These are phyloP conservation scores for Xylariaceae sp. DNA, from an alignment of 2,329 filamentous ascomycete species.

Conservation along the genomic window DNA sequence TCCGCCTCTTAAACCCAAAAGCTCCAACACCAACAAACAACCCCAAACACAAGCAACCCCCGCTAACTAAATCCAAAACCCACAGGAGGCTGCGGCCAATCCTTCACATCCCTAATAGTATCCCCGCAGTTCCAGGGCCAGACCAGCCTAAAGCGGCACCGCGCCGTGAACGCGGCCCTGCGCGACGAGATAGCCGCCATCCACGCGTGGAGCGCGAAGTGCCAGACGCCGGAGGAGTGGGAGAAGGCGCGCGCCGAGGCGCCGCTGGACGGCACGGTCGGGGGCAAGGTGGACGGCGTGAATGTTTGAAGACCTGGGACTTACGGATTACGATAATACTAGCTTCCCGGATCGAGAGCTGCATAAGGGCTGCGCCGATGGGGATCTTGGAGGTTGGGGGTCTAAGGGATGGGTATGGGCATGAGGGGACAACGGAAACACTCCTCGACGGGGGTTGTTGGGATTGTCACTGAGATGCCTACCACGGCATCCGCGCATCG, in stretches of 20 bases:
- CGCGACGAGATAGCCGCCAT: slow-evolving; percentile 86
- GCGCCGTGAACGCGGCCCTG: slow-evolving; percentile 76
- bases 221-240: slow-evolving; percentile 88
- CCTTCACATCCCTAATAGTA: slow-evolving; percentile 56
- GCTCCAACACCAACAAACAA: not conserved
- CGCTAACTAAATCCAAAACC: not conserved
- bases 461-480: not conserved
- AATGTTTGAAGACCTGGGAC: slow-evolving; percentile 25
- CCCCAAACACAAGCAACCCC: not conserved
- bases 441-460: not conserved
- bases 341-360: not conserved
- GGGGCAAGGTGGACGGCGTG: slow-evolving; percentile 41
- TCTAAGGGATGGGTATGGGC: not conserved
- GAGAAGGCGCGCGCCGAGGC: slow-evolving; percentile 54
- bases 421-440: not conserved
- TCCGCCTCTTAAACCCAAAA: not conserved
- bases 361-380: not conserved
- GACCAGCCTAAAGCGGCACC: slow-evolving; percentile 76
- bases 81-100: slow-evolving; percentile 57
- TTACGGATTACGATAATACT: not conserved
- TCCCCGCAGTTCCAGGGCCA: slow-evolving; percentile 67
- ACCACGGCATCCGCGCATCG: not conserved
- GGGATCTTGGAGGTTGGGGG: not conserved
- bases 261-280: slow-evolving; percentile 43
- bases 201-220: slow-evolving; percentile 93